Evolutionary conservation across 257 asterid species (phyloP), one percentile per base, ranked within the genome.

Genomic region (Parsonsia alboflavescens): DNA sequence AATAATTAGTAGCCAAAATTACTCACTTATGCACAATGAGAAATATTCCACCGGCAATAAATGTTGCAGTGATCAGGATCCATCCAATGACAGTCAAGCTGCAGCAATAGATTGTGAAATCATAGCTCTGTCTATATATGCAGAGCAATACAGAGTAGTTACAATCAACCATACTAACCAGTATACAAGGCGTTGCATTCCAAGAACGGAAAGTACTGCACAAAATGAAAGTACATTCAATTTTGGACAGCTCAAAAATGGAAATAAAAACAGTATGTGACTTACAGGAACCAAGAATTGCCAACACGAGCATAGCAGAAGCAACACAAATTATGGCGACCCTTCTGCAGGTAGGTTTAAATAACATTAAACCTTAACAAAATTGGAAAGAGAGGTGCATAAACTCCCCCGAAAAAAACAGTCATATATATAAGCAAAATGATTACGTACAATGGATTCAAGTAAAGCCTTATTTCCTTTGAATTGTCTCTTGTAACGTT

Each of bases 1-100:
- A n/a, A n/a, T n/a, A n/a, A 19, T 15, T 68, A 44, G 48, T 33
- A 26, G 2, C 7, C 9, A 3, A 30, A 70, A 1, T 13, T 19
- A 70, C 86, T 74, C 77, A 85, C 89, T 83, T 83, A 2, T 80
- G 77, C 26, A 83, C 78, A 36, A 82, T 72, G 42, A 85, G 84
- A 77, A 80, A 82, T 58, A 76, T 11, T 10, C 84, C 86, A 71
- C 87, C 64, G 52, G 78, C 2, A 10, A 73, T 57, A n/a, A 85
- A 79, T 63, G 89, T 81, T 66, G 74, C 78, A 19, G 84, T 56
- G 30, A 85, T 76, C 62, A 85, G 71, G 42, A 82, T 76, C 89
- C 89, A 85, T 72, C 87, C 89, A 33, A 74, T 6, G 19, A 78
- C 50, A 33, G 72, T 77, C 58, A 85, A 76, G 46, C 89, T 85